Evolutionary conservation across 2,329 filamentous ascomycete species (phyloP).

Genomic region (Intubia oerlemansii): DNA sequence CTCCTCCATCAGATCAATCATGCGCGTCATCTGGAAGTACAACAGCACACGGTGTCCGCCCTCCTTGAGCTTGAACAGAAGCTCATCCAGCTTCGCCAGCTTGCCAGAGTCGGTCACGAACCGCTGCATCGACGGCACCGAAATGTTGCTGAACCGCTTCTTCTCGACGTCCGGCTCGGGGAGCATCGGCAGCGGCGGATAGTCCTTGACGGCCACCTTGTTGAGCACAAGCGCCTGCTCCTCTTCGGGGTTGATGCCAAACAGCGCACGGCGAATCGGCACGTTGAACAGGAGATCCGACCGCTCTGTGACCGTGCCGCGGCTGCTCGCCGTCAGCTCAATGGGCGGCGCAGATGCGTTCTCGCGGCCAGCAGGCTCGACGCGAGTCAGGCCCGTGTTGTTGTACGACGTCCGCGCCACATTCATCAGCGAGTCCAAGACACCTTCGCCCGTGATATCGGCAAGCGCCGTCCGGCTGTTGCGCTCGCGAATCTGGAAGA

Average conservation of each 20-base stretch:
- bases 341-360: conserved; percentile 69
- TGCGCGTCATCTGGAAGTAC: conserved; percentile 99
- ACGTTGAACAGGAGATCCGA: conserved; percentile 61
- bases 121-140: conserved; percentile 86
- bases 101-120: conserved; percentile 98
- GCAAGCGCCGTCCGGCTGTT: conserved; percentile 44
- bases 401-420: conserved; percentile 45
- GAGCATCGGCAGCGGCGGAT: conserved; percentile 44
- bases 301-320: conserved; percentile 41
- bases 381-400: conserved; percentile 48
- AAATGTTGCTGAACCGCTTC: conserved; percentile 72
- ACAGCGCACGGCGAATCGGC: conserved; percentile 52
- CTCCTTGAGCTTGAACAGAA: conserved; percentile 78
- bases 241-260: conserved; percentile 38
- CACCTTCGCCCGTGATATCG: conserved; percentile 49
- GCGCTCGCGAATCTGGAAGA: conserved; percentile 62
- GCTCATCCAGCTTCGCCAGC: conserved; percentile 69
- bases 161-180: conserved; percentile 64
- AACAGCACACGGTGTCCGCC: conserved; percentile 81
- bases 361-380: conserved; percentile 68
- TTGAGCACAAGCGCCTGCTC: conserved; percentile 57
- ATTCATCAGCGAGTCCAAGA: conserved; percentile 58
- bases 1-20: conserved; percentile 99
- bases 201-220: conserved; percentile 43
- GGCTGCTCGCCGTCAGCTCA: conserved; percentile 54